Conservation (phyloP, 1,139 yeast genomes). For the Casaregolazyma suthepensis region DNA sequence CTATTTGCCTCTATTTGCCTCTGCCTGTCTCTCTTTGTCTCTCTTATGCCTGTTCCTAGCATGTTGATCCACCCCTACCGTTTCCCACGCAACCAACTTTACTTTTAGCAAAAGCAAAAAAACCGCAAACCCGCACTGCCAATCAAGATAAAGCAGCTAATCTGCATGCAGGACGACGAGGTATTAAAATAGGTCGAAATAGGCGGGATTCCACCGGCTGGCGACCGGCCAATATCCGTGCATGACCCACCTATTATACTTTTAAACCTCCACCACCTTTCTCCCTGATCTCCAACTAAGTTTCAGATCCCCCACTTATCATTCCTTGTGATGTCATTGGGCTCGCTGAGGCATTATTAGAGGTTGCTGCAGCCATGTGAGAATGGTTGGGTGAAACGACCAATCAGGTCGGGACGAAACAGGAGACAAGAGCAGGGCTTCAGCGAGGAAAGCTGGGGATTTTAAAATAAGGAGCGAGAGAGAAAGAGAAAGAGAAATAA, state of each 20-base stretch:
- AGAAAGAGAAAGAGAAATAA: background rate
- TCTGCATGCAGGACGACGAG: background rate
- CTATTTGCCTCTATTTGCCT: too few relatives aligned
- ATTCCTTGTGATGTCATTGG: background rate
- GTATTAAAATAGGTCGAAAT: too few relatives aligned
- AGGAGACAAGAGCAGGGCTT: background rate
- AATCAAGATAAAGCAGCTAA: background rate
- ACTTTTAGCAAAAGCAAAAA: too few relatives aligned
- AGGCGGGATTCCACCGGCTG: background rate
- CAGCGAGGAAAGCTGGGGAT: background rate
- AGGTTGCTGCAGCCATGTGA: background rate
- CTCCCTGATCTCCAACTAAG: background rate
- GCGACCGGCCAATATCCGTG: background rate
- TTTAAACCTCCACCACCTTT: background rate
- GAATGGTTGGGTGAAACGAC: background rate
- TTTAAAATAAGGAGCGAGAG: too few relatives aligned
- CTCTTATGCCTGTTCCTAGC: too few relatives aligned
- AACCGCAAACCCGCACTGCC: background rate
- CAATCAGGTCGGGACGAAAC: background rate
- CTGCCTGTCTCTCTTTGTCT: too few relatives aligned
- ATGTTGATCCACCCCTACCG: too few relatives aligned
- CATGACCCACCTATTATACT: background rate
- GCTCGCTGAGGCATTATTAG: background rate
- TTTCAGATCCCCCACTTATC: background rate
- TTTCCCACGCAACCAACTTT: background rate